Percentiles rank a stretch among this genome's conserved stretches.
Evolutionary conservation across 2,329 filamentous ascomycete species (phyloP).

Genomic region (Xylariaceae sp.): DNA sequence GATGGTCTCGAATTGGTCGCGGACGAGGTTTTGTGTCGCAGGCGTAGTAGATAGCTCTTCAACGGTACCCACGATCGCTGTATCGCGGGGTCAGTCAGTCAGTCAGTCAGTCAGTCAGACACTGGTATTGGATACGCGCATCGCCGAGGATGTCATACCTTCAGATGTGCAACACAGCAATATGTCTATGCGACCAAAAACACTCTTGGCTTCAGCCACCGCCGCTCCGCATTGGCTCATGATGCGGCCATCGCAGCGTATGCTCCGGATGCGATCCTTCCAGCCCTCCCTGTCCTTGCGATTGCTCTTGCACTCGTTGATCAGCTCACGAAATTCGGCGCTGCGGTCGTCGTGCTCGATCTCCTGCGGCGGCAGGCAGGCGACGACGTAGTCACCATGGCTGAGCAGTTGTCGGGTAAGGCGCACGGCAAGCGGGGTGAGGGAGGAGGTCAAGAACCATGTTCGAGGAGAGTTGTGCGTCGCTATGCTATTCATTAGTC

Average conservation of each 20-base stretch:
- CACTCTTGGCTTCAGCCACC: constrained; percentile 77
- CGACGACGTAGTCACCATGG: constrained; percentile 89
- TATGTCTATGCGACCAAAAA: constrained; percentile 86
- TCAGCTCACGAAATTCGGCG: constrained; percentile 74
- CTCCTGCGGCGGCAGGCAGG: constrained; percentile 74
- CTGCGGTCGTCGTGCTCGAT: constrained; percentile 73
- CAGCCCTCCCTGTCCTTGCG: constrained; percentile 69
- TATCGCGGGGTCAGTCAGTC: constrained; percentile 7
- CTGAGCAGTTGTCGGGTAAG: constrained; percentile 75
- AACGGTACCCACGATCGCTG: constrained; percentile 82
- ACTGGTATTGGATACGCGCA: constrained; percentile 2
- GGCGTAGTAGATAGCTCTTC: constrained; percentile 78
- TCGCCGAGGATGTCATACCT: constrained; percentile 43
- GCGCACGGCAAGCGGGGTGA: constrained; percentile 79
- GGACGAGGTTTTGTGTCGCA: constrained; percentile 71
- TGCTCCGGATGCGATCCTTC: constrained; percentile 70
- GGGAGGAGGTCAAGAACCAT: constrained; percentile 86
- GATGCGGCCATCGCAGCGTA: constrained; percentile 57
- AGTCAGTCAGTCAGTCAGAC: constrained; percentile 12
- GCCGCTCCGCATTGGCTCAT: constrained; percentile 77
- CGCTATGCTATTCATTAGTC: constrained; percentile 42
- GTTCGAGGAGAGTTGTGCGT: constrained; percentile 74
- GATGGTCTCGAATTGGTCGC: constrained; percentile 89
- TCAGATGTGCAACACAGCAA: constrained; percentile 86
- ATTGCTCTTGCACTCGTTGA: constrained; percentile 62